Percentiles rank a stretch among this genome's conserved stretches.
phyloP scores from a whole-genome alignment of 306 rosid genomes.

The Lathyrus oleraceus region DNA sequence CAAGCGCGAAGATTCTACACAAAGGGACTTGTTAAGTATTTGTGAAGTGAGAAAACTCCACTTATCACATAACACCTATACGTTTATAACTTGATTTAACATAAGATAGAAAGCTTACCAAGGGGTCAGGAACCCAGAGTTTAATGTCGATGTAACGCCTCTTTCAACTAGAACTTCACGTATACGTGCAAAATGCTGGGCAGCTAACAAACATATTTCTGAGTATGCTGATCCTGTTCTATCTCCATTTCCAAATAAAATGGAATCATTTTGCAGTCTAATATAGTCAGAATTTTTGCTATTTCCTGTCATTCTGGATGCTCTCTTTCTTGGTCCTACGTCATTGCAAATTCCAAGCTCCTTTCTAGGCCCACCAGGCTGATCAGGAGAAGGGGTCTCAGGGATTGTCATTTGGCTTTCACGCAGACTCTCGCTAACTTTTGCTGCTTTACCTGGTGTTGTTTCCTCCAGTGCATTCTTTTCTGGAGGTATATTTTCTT shows the following conservation, averaged over 20 bases:
- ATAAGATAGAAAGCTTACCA: slow-evolving; percentile 59
- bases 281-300: slow-evolving; percentile 46
- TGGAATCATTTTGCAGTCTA: slow-evolving; percentile 55
- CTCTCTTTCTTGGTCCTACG: slow-evolving; percentile 67
- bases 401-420: slow-evolving; percentile 86
- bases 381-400: slow-evolving; percentile 70
- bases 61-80: background rate
- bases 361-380: slow-evolving; percentile 53
- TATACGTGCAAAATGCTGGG: slow-evolving; percentile 79
- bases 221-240: slow-evolving; percentile 73
- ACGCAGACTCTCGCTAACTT: slow-evolving; percentile 58
- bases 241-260: slow-evolving; percentile 61
- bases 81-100: slow-evolving; percentile 1
- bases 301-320: slow-evolving; percentile 63
- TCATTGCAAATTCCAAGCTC: slow-evolving; percentile 70
- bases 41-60: slow-evolving; percentile 3
- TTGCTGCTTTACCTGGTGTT: slow-evolving; percentile 73
- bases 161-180: slow-evolving; percentile 91
- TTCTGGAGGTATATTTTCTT: slow-evolving; percentile 87
- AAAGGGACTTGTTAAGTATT: background rate
- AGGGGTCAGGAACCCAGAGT: slow-evolving; percentile 92
- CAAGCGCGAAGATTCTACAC: background rate
- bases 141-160: slow-evolving; percentile 81
- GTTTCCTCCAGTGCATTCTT: slow-evolving; percentile 58
- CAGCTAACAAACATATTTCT: slow-evolving; percentile 78